Evolutionary conservation across 345 rosid genomes (phyloP).

Genomic region (Rubroshorea leprosula): DNA sequence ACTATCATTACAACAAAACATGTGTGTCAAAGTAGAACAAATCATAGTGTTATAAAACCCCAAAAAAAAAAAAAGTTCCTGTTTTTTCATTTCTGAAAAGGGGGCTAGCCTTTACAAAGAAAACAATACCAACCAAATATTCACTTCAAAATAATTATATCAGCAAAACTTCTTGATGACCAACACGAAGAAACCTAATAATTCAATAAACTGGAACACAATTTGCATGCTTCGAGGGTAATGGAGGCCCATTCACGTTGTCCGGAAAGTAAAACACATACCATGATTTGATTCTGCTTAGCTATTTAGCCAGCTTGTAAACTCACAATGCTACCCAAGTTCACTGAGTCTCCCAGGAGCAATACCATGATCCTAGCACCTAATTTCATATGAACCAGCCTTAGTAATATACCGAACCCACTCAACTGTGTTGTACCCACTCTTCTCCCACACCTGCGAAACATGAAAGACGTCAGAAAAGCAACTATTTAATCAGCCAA

Average conservation of each 20-base stretch:
- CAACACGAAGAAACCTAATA: conserved; percentile 8
- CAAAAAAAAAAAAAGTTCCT: neutral
- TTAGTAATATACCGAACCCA: conserved; percentile 98
- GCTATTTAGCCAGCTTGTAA: conserved; percentile 8
- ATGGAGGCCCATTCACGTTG: conserved; percentile 16
- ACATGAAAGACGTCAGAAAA: conserved; percentile 8
- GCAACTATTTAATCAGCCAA: neutral
- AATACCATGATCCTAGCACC: conserved; percentile 52
- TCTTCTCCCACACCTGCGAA: conserved; percentile 97
- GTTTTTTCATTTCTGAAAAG: conserved; percentile 4
- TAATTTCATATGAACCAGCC: conserved; percentile 96
- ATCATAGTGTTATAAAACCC: conserved; percentile 1
- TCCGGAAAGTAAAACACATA: neutral
- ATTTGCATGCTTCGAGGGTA: conserved; percentile 6
- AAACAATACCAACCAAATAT: conserved; percentile 13
- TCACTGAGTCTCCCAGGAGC: neutral
- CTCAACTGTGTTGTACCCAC: conserved; percentile 96
- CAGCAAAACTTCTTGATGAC: conserved; percentile 14
- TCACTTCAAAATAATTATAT: conserved; percentile 21
- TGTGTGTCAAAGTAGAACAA: conserved; percentile 2
- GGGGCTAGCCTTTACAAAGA: conserved; percentile 25
- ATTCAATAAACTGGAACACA: conserved; percentile 11
- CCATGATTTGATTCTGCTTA: conserved; percentile 6
- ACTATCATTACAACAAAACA: conserved; percentile 1
- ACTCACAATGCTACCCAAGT: conserved; percentile 6